phyloP scores from a whole-genome alignment of 2,329 filamentous ascomycete species.

The Pseudopyrenochaeta lycopersici region DNA sequence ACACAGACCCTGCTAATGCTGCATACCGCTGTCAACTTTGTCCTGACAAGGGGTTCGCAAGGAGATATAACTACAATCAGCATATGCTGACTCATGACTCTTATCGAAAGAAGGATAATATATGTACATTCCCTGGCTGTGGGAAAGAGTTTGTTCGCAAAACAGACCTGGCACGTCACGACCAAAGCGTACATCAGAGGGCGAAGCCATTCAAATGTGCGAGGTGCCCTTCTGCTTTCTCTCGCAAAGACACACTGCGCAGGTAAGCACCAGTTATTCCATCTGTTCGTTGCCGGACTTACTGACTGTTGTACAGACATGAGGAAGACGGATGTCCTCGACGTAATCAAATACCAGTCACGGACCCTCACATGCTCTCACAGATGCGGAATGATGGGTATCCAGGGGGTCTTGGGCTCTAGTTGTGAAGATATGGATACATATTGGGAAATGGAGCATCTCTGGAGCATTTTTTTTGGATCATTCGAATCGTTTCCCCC shows the following conservation, averaged over 20 bases:
- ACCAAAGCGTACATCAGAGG: conserved; percentile 75
- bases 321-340: conserved; percentile 80
- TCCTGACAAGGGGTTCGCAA: conserved; percentile 76
- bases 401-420: conserved; percentile 2
- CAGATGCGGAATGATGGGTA: conserved; percentile 14
- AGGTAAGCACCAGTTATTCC: conserved; percentile 64
- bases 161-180: conserved; percentile 73
- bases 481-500: neutral
- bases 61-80: conserved; percentile 86
- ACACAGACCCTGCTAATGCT: conserved; percentile 42
- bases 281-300: neutral
- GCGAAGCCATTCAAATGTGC: conserved; percentile 74
- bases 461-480: neutral
- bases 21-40: conserved; percentile 75
- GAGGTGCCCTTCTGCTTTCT: conserved; percentile 76
- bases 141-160: conserved; percentile 81
- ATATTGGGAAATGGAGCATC: neutral
- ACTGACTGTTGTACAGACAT: conserved; percentile 63
- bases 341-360: conserved; percentile 48
- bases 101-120: conserved; percentile 73
- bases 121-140: conserved; percentile 72
- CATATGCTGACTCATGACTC: conserved; percentile 87
- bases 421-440: neutral
- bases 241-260: conserved; percentile 82
- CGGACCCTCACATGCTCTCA: conserved; percentile 17